Conservation (phyloP, 805 yeast species). For the Spathaspora sp. region DNA sequence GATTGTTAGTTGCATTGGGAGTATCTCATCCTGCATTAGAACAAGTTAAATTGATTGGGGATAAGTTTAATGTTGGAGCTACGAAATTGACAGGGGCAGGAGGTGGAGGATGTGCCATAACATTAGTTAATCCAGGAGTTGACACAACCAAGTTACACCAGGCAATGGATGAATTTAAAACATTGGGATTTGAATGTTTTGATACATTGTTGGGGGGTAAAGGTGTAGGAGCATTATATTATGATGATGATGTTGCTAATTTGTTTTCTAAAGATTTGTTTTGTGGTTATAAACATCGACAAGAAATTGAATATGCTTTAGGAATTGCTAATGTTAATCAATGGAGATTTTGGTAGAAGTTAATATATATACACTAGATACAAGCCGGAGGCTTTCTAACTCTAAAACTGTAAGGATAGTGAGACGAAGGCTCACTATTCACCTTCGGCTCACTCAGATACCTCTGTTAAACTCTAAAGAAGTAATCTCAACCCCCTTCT, state of each 20-base stretch:
- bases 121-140: conserved; percentile 55
- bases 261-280: conserved; percentile 34
- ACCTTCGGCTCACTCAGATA: conserved; percentile 44
- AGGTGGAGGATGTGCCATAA: conserved; percentile 98
- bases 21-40: conserved; percentile 94
- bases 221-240: conserved; percentile 64
- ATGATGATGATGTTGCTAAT: conserved; percentile 7
- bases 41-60: conserved; percentile 62
- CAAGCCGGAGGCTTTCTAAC: conserved; percentile 40
- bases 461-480: conserved; percentile 85
- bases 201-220: conserved; percentile 84
- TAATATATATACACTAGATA: conserved; percentile 2
- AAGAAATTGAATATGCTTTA: conserved; percentile 45
- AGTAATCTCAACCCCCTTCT: conserved; percentile 52
- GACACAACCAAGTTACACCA: conserved; percentile 30
- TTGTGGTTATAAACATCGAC: conserved; percentile 34
- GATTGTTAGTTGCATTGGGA: conserved; percentile 77
- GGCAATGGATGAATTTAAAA: conserved; percentile 32
- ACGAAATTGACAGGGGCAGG: conserved; percentile 98
- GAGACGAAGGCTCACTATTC: background rate
- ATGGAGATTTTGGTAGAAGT: conserved; percentile 61
- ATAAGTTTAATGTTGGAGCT: conserved; percentile 64
- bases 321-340: conserved; percentile 39
- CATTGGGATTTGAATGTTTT: conserved; percentile 66
- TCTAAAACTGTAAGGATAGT: background rate